phyloP scores from a whole-genome alignment of 139 green algal species.

The Klebsormidium nitens region DNA sequence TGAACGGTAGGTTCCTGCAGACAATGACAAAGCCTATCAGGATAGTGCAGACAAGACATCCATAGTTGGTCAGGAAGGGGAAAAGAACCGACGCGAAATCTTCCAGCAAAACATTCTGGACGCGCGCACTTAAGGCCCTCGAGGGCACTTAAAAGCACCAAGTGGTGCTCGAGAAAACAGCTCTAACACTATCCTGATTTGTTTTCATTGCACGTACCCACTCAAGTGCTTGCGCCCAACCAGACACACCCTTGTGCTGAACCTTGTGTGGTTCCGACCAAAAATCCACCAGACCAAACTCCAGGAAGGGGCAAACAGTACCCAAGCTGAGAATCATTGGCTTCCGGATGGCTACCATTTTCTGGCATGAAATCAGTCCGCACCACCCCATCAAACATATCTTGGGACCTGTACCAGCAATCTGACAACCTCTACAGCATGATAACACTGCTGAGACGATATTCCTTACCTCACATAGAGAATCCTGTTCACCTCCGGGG shows the following conservation, averaged over 20 bases:
- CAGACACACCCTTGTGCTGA: too few species aligned
- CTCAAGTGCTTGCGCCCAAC: too few species aligned
- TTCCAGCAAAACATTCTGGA: neutral
- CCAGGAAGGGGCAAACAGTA: neutral
- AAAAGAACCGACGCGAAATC: neutral
- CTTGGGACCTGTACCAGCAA: too few species aligned
- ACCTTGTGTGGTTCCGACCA: too few species aligned
- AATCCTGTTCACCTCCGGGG: slow-evolving; percentile 50
- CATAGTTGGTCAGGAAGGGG: neutral
- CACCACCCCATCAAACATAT: slow-evolving; percentile 1
- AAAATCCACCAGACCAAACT: too few species aligned
- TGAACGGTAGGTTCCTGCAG: slow-evolving; percentile 91
- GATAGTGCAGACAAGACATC: neutral
- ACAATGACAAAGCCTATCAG: neutral
- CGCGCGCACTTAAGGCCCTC: neutral
- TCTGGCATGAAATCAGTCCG: neutral
- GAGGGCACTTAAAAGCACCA: neutral
- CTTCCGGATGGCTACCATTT: neutral
- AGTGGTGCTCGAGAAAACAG: too few species aligned
- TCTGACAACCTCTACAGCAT: too few species aligned
- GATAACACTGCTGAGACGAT: too few species aligned
- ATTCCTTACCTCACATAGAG: slow-evolving; percentile 51
- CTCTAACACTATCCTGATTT: too few species aligned
- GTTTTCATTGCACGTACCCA: too few species aligned
- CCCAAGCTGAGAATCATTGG: neutral